Base-by-base conservation (phyloP, 495 filamentous ascomycete species). In the Aspergillus conjunctus region DNA sequence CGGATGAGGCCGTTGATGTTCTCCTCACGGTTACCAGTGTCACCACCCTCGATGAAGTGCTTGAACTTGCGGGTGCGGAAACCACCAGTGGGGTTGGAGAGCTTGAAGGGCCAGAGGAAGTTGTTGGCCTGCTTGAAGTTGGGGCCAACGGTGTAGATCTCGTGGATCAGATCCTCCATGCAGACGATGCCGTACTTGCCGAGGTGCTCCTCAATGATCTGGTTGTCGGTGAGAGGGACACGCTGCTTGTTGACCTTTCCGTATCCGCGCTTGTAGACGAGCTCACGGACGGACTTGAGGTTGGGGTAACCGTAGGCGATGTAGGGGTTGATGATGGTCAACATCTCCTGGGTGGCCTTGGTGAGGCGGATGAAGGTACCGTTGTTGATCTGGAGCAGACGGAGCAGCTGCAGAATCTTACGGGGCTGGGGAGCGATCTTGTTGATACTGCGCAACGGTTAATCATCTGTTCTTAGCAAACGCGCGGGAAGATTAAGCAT, bases 91-190 rank as follows among this genome's bases (percentile, higher is more conserved):
- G 94, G 94, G 84, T 92, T 96, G 85, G 86, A 91, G 69, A 98
- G 88, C 89, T 98, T 98, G 88, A 98, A 98, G 71, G 94, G 94
- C 94, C 94, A 98, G 51, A 98, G 83, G 87, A 98, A 98, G 89
- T 98, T 98, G 86, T 91, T 89, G 74, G 91, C 91, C 85, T 98
- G 92, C 89, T 98, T 98, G 90, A 98, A 98, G 86, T 96, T 96
- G 82, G 93, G 92, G 71, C 93, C 94, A 64, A 97, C 94, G 60
- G 92, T 97, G 84, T 85, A 92, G 83, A 98, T 96, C 86, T 98
- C 94, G 86, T 98, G 94, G 79, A 98, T 93, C 68, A 98, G 81
- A 83, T 98, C 94, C 84, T 98, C 94, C 80, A 98, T 93, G 76
- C 93, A 98, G 84, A 98, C 91, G 76, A 98, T 97, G 76, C 94